phyloP scores from a whole-genome alignment of 306 rosid species.

The Cucurbita maxima region DNA sequence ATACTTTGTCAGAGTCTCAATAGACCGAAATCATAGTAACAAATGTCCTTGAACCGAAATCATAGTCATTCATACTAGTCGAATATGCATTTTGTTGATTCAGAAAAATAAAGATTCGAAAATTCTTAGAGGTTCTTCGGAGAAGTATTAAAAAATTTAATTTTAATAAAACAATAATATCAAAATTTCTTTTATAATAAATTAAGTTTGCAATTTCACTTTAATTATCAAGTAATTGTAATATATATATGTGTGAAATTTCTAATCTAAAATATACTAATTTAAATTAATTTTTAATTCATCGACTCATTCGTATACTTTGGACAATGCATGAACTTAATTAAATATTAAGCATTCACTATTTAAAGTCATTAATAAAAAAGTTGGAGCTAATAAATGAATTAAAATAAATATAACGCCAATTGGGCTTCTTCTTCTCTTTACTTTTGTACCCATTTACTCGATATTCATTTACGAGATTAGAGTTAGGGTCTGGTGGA shows the following conservation, averaged over 20 bases:
- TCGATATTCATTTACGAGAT: no score
- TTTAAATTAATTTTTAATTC: neutral
- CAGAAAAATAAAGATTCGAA: no score
- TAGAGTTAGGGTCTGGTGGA: no score
- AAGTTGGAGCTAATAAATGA: neutral
- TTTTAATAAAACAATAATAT: no score
- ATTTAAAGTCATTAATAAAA: neutral
- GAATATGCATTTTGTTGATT: no score
- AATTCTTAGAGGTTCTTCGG: no score
- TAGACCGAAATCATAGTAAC: no score
- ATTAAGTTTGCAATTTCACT: neutral
- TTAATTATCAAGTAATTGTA: neutral
- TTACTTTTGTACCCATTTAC: neutral
- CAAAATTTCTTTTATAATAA: no score
- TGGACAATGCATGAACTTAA: neutral
- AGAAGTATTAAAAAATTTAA: no score
- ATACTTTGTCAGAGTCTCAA: no score
- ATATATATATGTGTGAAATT: neutral
- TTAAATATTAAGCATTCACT: neutral
- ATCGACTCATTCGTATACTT: neutral
- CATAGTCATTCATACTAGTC: no score
- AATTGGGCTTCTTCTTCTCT: neutral
- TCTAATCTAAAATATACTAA: neutral
- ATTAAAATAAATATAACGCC: neutral
- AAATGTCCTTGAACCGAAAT: no score